Percentiles rank a stretch among this genome's conserved stretches.
Conservation (phyloP, 495 filamentous ascomycete species). For the Trichocladium uniseriatum region DNA sequence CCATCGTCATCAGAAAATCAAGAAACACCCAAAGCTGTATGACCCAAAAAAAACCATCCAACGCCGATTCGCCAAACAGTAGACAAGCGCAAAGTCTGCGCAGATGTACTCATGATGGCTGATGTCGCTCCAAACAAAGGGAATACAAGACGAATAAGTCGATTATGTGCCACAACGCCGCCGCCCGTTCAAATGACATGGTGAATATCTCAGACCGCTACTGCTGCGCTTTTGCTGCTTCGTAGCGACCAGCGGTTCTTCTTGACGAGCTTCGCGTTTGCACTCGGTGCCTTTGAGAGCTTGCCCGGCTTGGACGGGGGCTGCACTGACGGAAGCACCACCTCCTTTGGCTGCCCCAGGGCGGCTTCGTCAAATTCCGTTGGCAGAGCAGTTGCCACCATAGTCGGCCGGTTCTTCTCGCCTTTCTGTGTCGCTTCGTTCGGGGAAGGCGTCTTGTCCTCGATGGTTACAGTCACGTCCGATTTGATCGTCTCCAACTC, state of each 20-base stretch:
- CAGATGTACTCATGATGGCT: slow-evolving; percentile 1
- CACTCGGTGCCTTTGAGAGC: slow-evolving; percentile 16
- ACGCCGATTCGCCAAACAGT: background rate
- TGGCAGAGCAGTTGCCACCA: slow-evolving; percentile 6
- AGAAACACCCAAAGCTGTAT: background rate
- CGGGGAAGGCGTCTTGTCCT: background rate
- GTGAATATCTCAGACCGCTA: slow-evolving; percentile 12
- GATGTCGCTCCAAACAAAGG: slow-evolving; percentile 5
- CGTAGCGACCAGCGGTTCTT: slow-evolving; percentile 22
- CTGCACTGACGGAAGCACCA: background rate
- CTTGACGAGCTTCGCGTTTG: slow-evolving; percentile 13
- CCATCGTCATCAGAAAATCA: slow-evolving; percentile 5
- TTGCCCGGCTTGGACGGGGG: slow-evolving; percentile 13
- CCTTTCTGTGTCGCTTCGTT: background rate
- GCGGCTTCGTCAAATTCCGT: slow-evolving; percentile 14
- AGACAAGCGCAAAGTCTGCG: background rate
- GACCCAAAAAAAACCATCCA: background rate
- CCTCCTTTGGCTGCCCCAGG: slow-evolving; percentile 10
- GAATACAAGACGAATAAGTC: background rate
- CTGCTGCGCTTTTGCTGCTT: slow-evolving; percentile 14
- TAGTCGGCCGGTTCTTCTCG: slow-evolving; percentile 7
- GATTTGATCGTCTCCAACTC: slow-evolving; percentile 22
- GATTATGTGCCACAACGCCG: background rate
- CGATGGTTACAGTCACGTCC: slow-evolving; percentile 9
- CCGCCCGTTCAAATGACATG: background rate